phyloP scores from a whole-genome alignment of 495 filamentous ascomycete species.

The Aspergillus ostianus region DNA sequence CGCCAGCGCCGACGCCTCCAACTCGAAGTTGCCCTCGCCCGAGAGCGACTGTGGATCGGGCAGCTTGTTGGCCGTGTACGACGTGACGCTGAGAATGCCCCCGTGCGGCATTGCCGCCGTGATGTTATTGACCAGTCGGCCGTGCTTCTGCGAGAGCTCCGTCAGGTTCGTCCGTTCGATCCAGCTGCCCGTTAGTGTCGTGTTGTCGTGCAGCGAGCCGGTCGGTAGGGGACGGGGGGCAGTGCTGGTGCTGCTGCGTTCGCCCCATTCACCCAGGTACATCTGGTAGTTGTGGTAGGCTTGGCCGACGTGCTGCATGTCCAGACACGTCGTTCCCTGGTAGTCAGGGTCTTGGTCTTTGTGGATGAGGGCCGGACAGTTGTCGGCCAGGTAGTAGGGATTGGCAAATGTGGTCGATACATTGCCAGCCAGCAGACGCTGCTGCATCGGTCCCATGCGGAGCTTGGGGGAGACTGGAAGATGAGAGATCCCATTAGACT shows the following conservation, averaged over 20 bases:
- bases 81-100: conserved; percentile 60
- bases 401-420: conserved; percentile 62
- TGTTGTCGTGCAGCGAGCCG: conserved; percentile 63
- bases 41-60: conserved; percentile 62
- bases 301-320: conserved; percentile 62
- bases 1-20: conserved; percentile 63
- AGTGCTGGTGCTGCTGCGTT: conserved; percentile 34
- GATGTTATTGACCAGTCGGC: conserved; percentile 65
- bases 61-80: conserved; percentile 58
- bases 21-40: conserved; percentile 62
- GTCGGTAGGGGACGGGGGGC: conserved; percentile 50
- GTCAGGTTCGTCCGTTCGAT: conserved; percentile 51
- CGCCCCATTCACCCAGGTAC: conserved; percentile 49
- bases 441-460: conserved; percentile 46
- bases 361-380: conserved; percentile 61
- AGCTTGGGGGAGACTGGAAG: conserved; percentile 61
- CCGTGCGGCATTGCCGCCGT: conserved; percentile 73
- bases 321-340: conserved; percentile 55
- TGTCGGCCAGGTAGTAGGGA: conserved; percentile 43
- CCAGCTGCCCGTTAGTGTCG: conserved; percentile 61
- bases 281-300: conserved; percentile 54
- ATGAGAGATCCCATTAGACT: background rate
- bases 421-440: conserved; percentile 46
- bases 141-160: conserved; percentile 39
- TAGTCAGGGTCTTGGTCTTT: conserved; percentile 28